Conservation (phyloP, 148 eudicot genomes). For the Fallopia convolvulus region DNA sequence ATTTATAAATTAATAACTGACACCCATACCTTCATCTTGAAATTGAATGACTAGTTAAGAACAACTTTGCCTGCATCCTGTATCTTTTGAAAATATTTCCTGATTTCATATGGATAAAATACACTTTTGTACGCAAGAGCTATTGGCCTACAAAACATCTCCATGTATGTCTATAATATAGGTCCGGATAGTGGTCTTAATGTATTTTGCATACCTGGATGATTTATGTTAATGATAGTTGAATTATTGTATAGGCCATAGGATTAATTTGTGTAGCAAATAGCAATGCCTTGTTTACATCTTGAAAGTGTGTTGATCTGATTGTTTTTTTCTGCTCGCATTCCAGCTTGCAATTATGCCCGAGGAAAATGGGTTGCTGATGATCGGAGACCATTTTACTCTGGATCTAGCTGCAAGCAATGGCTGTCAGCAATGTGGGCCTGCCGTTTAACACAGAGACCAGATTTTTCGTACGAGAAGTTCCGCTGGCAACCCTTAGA, state of each 20-base stretch:
- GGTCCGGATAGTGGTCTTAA: not conserved
- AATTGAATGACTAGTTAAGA: not conserved
- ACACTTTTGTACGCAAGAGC: not conserved
- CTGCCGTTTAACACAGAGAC: slow-evolving; percentile 73
- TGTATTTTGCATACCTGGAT: not conserved
- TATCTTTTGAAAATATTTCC: not conserved
- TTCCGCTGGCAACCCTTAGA: slow-evolving; percentile 83
- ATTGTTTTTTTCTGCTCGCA: slow-evolving; percentile 10
- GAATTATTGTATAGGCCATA: not conserved
- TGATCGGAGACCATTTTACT: slow-evolving; percentile 70
- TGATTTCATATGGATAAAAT: not conserved
- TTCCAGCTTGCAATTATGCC: slow-evolving; percentile 71
- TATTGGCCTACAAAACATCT: not conserved
- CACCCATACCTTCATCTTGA: not conserved
- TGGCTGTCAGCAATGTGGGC: slow-evolving; percentile 99
- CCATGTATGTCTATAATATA: not conserved
- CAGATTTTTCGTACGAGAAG: slow-evolving; percentile 74
- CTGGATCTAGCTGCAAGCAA: slow-evolving; percentile 81
- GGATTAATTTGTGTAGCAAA: not conserved
- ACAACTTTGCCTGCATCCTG: not conserved
- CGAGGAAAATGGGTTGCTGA: slow-evolving; percentile 87
- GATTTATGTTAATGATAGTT: not conserved
- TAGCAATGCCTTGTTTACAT: not conserved
- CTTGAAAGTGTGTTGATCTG: not conserved
- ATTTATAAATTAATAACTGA: not conserved